A percentile compares a stretch with the other conserved stretches of the same genome.
phyloP scores from a whole-genome alignment of 73 alveolate species.

The Paramecium sexaurelia region DNA sequence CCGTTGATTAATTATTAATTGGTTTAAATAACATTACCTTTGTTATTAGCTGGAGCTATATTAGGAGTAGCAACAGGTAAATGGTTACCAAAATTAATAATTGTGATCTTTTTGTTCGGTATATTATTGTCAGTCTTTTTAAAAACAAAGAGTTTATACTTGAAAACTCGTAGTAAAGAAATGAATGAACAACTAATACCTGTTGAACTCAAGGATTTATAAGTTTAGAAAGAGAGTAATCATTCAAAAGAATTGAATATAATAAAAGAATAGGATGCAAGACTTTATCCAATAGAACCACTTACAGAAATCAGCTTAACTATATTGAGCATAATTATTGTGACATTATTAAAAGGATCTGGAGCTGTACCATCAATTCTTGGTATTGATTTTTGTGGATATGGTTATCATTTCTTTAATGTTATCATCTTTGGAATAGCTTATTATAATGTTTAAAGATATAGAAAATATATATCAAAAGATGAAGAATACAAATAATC shows the following conservation, averaged over 20 bases:
- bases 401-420: constrained; percentile 23
- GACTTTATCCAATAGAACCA: constrained; percentile 29
- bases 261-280: not conserved
- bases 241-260: not conserved
- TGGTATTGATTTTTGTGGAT: constrained; percentile 12
- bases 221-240: not conserved
- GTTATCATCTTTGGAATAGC: not conserved
- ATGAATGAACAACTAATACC: not conserved
- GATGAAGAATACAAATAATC: not conserved
- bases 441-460: constrained; percentile 47
- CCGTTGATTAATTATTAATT: constrained; percentile 41
- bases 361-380: constrained; percentile 14
- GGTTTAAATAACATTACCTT: constrained; percentile 30
- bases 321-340: not conserved
- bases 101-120: constrained; percentile 17
- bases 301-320: not conserved
- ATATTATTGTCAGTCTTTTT: constrained; percentile 18
- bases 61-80: constrained; percentile 56
- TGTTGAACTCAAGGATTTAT: not conserved
- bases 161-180: not conserved
- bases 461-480: not conserved
- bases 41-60: constrained; percentile 19
- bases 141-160: not conserved
- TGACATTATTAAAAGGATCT: constrained; percentile 22
- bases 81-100: constrained; percentile 34